Evolutionary conservation across 2,329 filamentous ascomycete species (phyloP).

Genomic region (Pseudogymnoascus sp.): DNA sequence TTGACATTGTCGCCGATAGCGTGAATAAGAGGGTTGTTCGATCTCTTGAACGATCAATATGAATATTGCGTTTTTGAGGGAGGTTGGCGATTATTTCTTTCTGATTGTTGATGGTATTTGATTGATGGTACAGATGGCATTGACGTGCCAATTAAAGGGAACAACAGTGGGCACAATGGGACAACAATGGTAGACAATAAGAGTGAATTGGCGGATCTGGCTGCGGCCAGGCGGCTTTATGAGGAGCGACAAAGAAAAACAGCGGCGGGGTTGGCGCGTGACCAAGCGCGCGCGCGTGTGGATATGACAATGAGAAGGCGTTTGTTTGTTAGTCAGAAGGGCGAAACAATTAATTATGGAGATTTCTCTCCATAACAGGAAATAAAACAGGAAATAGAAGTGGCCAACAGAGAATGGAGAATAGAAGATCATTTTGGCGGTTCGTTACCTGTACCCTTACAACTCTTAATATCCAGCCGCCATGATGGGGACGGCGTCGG

Average conservation of each 20-base stretch:
- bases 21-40: background rate
- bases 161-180: background rate
- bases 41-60: background rate
- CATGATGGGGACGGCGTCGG: background rate
- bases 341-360: background rate
- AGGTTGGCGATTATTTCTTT: background rate
- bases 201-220: background rate
- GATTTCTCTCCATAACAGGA: background rate
- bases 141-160: background rate
- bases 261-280: background rate
- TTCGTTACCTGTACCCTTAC: background rate
- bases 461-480: constrained; percentile 7
- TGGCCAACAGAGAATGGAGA: background rate
- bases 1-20: constrained; percentile 1
- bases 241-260: background rate
- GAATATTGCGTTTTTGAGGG: background rate
- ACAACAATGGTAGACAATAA: background rate
- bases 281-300: background rate
- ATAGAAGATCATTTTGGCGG: background rate
- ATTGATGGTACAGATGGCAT: background rate
- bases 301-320: background rate
- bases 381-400: constrained; percentile 1
- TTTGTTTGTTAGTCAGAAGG: background rate
- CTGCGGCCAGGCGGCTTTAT: background rate
- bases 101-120: background rate